phyloP scores from a whole-genome alignment of 2,329 filamentous ascomycete species.

The Penicillium glabrum region DNA sequence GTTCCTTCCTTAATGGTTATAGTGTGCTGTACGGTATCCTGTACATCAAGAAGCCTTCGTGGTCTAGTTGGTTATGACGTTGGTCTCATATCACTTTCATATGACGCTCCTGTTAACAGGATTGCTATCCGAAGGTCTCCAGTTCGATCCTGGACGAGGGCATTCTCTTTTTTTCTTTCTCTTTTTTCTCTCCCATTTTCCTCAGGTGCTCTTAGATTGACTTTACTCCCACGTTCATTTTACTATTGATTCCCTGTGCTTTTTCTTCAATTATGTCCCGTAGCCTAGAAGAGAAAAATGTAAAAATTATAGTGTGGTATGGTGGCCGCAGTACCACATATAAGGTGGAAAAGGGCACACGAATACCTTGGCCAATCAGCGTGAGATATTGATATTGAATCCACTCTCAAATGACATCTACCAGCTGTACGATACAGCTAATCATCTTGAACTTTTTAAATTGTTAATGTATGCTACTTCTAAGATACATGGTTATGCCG shows the following conservation, averaged over 20 bases:
- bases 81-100: not conserved
- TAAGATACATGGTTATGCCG: too few relatives aligned
- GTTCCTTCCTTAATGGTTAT: not conserved
- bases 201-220: not conserved
- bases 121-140: not conserved
- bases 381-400: too few relatives aligned
- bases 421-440: too few relatives aligned
- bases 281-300: too few relatives aligned
- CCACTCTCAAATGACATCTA: too few relatives aligned
- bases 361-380: too few relatives aligned
- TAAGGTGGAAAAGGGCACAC: too few relatives aligned
- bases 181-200: not conserved
- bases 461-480: too few relatives aligned
- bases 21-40: fast-evolving
- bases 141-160: conserved; percentile 1
- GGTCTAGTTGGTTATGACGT: conserved; percentile 2
- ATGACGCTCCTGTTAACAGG: conserved; percentile 1
- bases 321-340: too few relatives aligned
- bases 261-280: too few relatives aligned
- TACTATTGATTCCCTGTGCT: not conserved
- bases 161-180: not conserved
- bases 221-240: not conserved
- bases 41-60: not conserved
- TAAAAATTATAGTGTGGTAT: too few relatives aligned
- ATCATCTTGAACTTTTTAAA: too few relatives aligned